Evolutionary conservation across 495 filamentous ascomycete species (phyloP).

Genomic region (Penicillium lividum): DNA sequence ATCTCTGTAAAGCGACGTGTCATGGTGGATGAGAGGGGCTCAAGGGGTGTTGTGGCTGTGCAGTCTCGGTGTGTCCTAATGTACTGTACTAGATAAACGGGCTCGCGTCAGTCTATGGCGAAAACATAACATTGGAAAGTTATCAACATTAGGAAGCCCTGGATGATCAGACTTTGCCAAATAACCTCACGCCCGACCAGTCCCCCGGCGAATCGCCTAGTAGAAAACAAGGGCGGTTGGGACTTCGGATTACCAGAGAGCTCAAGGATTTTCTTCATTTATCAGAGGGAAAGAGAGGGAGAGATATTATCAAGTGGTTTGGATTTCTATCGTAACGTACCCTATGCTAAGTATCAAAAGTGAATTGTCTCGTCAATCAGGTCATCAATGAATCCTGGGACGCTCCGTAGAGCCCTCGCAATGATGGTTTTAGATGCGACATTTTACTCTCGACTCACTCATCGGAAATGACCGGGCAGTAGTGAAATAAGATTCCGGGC

Average conservation of each 20-base stretch:
- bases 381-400: slow-evolving; percentile 99
- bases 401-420: slow-evolving; percentile 86
- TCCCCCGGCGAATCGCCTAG: slow-evolving; percentile 22
- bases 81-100: too few relatives aligned
- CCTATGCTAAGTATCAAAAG: slow-evolving; percentile 14
- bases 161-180: slow-evolving; percentile 69
- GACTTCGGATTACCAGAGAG: slow-evolving; percentile 82
- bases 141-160: neutral
- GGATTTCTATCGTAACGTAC: slow-evolving; percentile 25
- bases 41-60: neutral
- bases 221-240: slow-evolving; percentile 59
- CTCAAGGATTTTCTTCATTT: slow-evolving; percentile 60
- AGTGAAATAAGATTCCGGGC: slow-evolving; percentile 55
- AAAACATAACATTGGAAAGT: neutral
- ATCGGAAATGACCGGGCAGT: slow-evolving; percentile 87
- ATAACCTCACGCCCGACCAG: slow-evolving; percentile 71
- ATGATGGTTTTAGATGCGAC: slow-evolving; percentile 98
- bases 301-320: neutral
- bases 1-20: too few relatives aligned
- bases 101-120: neutral
- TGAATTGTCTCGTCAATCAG: slow-evolving; percentile 78
- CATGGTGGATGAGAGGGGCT: too few relatives aligned
- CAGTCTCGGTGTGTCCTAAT: neutral
- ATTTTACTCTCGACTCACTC: slow-evolving; percentile 77
- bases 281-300: slow-evolving; percentile 3